Conservation (phyloP, 768 basidiomycete genomes). For the Trametes cingulata region DNA sequence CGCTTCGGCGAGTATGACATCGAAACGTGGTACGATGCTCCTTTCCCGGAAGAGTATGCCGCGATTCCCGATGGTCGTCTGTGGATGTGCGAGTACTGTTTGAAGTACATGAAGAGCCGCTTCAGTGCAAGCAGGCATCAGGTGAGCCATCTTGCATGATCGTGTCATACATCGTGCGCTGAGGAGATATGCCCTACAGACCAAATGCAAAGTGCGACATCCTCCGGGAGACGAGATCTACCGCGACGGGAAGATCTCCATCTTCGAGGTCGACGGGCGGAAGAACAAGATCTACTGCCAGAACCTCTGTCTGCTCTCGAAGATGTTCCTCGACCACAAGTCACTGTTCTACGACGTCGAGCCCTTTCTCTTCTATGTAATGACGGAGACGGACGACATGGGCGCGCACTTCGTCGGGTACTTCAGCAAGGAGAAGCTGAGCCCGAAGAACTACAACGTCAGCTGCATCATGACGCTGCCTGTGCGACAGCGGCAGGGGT, state of each 20-base stretch:
- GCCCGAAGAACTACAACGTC: conserved; percentile 94
- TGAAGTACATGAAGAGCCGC: conserved; percentile 96
- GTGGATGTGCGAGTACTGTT: conserved; percentile 97
- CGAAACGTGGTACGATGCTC: conserved; percentile 98
- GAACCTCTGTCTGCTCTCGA: conserved; percentile 94
- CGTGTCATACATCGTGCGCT: neutral
- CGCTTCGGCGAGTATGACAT: conserved; percentile 92
- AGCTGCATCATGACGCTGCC: conserved; percentile 99
- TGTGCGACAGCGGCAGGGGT: conserved; percentile 90
- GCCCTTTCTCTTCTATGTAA: conserved; percentile 98
- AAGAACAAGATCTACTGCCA: conserved; percentile 99
- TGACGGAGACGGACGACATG: conserved; percentile 85
- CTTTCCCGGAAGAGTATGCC: conserved; percentile 97
- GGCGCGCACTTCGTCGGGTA: conserved; percentile 97
- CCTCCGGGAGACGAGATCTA: conserved; percentile 99
- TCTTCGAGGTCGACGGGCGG: conserved; percentile 97
- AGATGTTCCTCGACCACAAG: conserved; percentile 99
- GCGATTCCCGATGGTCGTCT: conserved; percentile 87
- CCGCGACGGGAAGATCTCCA: conserved; percentile 81
- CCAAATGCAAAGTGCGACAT: conserved; percentile 93
- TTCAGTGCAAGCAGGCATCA: conserved; percentile 86
- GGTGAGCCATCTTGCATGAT: conserved; percentile 40
- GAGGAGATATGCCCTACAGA: conserved; percentile 42
- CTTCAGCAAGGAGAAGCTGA: conserved; percentile 98
- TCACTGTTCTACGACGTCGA: conserved; percentile 99